Evolutionary conservation across 306 rosid genomes (phyloP), one percentile per base, ranked within the genome.

Genomic region (Inga leiocalycina): DNA sequence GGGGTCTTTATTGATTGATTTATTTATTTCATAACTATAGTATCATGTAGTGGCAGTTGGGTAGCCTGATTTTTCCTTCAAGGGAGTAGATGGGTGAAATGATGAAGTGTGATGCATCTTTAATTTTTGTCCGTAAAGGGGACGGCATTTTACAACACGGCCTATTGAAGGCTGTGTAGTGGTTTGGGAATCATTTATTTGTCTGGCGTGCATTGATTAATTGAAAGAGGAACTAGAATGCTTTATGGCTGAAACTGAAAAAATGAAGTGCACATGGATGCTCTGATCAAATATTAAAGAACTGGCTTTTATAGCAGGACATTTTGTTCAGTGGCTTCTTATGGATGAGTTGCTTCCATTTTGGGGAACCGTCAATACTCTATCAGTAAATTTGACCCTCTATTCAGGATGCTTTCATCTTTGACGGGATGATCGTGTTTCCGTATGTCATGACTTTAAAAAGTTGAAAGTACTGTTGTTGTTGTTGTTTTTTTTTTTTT

Each of bases 201-300:
- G 22, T 0, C 3, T 71, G 10, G 56, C 7, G 15, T 49, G 19
- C 8, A 57, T 57, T 54, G 59, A 8, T 3, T 32, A 44, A 30
- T 11, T 13, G 12, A 43, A 43, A 2, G n/a, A 73, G 44, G 46
- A 49, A 34, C 34, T 22, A 22, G 44, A 44, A 48, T 71, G 75
- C 66, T 44, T 56, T 30, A 19, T 14, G 71, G 77, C 59, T 13
- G 75, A 19, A 48, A 32, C 62, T 16, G 9, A 22, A 51, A 12
- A 20, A 84, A 19, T 74, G 24, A n/a, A 20, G 16, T 74, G 20
- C 84, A 80, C 78, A 57, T 80, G 87, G 17, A n/a, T 79, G 37
- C 46, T 74, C 79, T 46, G 75, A 46, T 19, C 64, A 51, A 27
- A 44, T 71, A 54, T 70, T 51, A 0, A 79, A 46, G 54, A 59